Evolutionary conservation across 1,284 basidiomycete species (phyloP).

Genomic region (Stygiomarasmius scandens): DNA sequence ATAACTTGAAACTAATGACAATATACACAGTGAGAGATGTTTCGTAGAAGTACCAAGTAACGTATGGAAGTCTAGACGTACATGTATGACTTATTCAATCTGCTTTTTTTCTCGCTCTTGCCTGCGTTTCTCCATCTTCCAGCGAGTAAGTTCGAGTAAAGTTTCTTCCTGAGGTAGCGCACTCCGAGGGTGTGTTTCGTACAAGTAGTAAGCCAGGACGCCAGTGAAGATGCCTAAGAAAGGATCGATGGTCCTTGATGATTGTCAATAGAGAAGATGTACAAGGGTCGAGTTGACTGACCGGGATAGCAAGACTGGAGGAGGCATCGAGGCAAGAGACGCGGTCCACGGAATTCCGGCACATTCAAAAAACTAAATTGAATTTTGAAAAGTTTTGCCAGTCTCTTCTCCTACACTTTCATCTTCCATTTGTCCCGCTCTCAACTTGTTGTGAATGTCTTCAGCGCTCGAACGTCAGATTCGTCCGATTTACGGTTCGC

Average conservation of each 20-base stretch:
- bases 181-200: constrained; percentile 84
- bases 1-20: background rate
- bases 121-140: constrained; percentile 61
- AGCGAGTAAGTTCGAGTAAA: constrained; percentile 61
- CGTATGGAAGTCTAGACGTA: too few relatives aligned
- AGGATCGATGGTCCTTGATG: constrained; percentile 64
- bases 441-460: constrained; percentile 41
- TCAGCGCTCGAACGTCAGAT: constrained; percentile 75
- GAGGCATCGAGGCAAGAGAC: constrained; percentile 20
- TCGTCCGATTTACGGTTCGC: constrained; percentile 75
- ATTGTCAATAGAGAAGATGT: constrained; percentile 9
- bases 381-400: background rate
- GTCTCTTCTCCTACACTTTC: constrained; percentile 17
- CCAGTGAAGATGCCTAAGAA: constrained; percentile 83
- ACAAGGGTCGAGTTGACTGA: constrained; percentile 27
- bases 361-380: background rate
- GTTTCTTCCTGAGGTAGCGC: constrained; percentile 68
- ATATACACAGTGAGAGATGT: background rate
- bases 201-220: constrained; percentile 79
- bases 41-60: background rate
- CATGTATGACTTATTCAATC: too few relatives aligned
- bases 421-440: constrained; percentile 3
- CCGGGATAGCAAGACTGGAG: constrained; percentile 55
- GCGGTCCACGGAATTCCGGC: too few relatives aligned
- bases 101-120: constrained; percentile 1